Evolutionary conservation across 495 filamentous ascomycete genomes (phyloP).

Genomic region (Neurospora sp.): DNA sequence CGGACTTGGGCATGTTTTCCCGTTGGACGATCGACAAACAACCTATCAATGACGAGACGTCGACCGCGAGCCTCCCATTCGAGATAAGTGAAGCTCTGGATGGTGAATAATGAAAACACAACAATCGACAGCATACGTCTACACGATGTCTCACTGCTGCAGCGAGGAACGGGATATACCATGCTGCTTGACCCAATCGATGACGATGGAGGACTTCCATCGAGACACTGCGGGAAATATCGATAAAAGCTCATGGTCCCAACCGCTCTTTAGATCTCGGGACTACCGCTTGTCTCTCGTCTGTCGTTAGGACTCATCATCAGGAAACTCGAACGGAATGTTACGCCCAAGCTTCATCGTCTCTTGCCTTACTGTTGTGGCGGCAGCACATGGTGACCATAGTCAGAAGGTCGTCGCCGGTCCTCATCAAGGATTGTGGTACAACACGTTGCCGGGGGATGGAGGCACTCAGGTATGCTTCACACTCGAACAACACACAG

Average conservation of each 20-base stretch:
- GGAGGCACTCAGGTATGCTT: slow-evolving; percentile 44
- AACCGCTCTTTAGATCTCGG: neutral
- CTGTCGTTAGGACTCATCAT: neutral
- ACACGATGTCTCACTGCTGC: neutral
- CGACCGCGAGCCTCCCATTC: neutral
- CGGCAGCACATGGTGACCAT: slow-evolving; percentile 23
- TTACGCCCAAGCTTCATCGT: slow-evolving; percentile 10
- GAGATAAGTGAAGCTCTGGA: neutral
- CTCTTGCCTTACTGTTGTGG: slow-evolving; percentile 17
- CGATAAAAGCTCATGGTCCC: neutral
- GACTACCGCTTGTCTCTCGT: neutral
- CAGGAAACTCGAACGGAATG: slow-evolving; percentile 8
- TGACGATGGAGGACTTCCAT: neutral
- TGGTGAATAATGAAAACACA: neutral
- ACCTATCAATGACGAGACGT: neutral
- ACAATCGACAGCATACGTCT: neutral
- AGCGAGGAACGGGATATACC: neutral
- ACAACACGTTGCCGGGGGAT: slow-evolving; percentile 46
- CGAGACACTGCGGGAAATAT: neutral
- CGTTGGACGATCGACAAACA: neutral
- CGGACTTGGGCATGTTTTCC: neutral
- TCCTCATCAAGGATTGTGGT: slow-evolving; percentile 43
- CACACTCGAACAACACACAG: neutral
- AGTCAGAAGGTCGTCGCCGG: slow-evolving; percentile 35
- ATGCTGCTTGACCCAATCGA: neutral